Percentiles rank a stretch among this genome's conserved stretches.
These are phyloP conservation scores for Sporothrix brunneoviolacea DNA, from an alignment of 2,329 filamentous ascomycete species.

Conservation along the genomic window DNA sequence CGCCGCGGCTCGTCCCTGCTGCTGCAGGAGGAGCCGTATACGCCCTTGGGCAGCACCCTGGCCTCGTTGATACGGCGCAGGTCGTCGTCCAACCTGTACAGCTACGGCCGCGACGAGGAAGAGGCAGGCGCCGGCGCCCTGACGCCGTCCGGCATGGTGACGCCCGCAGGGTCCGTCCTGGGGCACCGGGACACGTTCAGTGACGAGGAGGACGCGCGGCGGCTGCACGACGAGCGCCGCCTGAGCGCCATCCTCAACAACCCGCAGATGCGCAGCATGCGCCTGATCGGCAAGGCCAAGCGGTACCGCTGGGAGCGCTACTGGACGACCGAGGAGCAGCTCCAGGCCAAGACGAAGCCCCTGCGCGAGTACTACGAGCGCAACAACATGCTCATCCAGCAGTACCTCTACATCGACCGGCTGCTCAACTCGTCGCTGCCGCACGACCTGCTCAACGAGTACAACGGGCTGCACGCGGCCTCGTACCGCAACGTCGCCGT, in stretches of 20 bases:
- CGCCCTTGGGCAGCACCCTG: slow-evolving; percentile 28
- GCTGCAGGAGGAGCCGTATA: slow-evolving; percentile 41
- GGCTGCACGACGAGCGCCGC: slow-evolving; percentile 49
- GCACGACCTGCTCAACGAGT: slow-evolving; percentile 86
- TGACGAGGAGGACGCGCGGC: slow-evolving; percentile 38
- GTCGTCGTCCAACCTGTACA: slow-evolving; percentile 20
- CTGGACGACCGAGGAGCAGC: slow-evolving; percentile 72
- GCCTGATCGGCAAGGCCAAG: slow-evolving; percentile 83
- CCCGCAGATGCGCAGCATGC: slow-evolving; percentile 74
- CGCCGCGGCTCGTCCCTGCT: slow-evolving; percentile 24
- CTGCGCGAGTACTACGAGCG: slow-evolving; percentile 83
- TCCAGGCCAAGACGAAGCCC: slow-evolving; percentile 64
- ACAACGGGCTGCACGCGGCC: slow-evolving; percentile 56
- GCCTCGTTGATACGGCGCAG: slow-evolving; percentile 43
- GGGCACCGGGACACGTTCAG: slow-evolving; percentile 22
- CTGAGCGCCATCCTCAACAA: slow-evolving; percentile 53
- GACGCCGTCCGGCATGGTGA: slow-evolving; percentile 9
- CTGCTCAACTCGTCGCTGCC: slow-evolving; percentile 88
- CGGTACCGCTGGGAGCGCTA: slow-evolving; percentile 82
- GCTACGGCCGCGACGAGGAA: slow-evolving; percentile 18
- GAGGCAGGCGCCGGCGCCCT: slow-evolving; percentile 10
- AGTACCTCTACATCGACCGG: slow-evolving; percentile 89
- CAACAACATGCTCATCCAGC: slow-evolving; percentile 80
- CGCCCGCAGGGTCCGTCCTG: slow-evolving; percentile 2
- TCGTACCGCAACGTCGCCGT: slow-evolving; percentile 52